phyloP scores from a whole-genome alignment of 352 stramenopile species.

The Pythium coloratum region DNA sequence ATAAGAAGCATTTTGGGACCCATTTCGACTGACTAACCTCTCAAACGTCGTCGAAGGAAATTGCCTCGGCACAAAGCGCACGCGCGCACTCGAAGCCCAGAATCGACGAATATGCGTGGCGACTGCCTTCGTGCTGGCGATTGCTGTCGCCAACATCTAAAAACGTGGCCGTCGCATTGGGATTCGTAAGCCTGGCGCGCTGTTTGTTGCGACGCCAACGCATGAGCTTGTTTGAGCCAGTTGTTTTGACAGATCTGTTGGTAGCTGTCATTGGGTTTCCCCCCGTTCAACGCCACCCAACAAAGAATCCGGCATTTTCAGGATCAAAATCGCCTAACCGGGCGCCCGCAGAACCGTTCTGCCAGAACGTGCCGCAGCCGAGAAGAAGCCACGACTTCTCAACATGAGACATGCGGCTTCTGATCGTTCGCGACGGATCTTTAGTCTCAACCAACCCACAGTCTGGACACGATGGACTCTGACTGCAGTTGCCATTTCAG shows the following conservation, averaged over 20 bases:
- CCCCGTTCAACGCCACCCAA: conserved; percentile 2
- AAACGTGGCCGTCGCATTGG: background rate
- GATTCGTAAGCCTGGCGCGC: background rate
- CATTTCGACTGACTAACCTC: background rate
- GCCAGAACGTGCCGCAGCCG: background rate
- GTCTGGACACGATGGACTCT: background rate
- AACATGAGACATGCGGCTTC: background rate
- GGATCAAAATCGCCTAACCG: background rate
- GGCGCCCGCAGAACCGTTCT: background rate
- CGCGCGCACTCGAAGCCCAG: no score
- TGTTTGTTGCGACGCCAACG: background rate
- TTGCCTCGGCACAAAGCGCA: no score
- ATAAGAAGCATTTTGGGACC: background rate
- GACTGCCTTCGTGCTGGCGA: no score
- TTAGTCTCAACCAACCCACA: background rate
- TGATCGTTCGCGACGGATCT: background rate
- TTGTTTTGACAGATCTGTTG: conserved; percentile 5
- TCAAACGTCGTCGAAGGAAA: no score
- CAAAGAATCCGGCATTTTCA: background rate
- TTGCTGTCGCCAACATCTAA: background rate
- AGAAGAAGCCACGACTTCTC: background rate
- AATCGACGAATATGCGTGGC: no score
- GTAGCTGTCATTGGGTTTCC: background rate
- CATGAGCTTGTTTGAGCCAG: conserved; percentile 13
- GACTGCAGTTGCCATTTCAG: background rate